phyloP scores from a whole-genome alignment of 345 rosid genomes.

The Salix suchowensis region DNA sequence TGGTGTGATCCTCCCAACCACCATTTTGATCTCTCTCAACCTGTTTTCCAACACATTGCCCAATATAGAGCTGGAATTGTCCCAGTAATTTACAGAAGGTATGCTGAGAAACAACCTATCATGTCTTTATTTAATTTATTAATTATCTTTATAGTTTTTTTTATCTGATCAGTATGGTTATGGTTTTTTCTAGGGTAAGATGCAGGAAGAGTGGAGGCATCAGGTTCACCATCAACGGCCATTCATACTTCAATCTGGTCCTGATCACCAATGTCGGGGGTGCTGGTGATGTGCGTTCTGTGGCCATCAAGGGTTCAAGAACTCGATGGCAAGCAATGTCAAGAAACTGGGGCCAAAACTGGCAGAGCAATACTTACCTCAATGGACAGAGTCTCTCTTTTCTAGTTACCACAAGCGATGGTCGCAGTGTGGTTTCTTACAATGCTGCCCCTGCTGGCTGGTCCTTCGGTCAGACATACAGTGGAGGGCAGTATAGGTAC shows the following conservation, averaged over 20 bases:
- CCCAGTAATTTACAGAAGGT: conserved; percentile 27
- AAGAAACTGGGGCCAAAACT: conserved; percentile 70
- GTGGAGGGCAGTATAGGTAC: conserved; percentile 16
- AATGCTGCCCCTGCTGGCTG: conserved; percentile 50
- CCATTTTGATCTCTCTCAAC: conserved; percentile 28
- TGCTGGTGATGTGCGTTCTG: conserved; percentile 54
- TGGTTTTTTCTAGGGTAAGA: conserved; percentile 8
- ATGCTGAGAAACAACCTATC: neutral
- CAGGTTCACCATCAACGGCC: conserved; percentile 53
- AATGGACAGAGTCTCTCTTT: conserved; percentile 54
- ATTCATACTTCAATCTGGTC: conserved; percentile 56
- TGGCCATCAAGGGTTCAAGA: conserved; percentile 55
- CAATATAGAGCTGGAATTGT: conserved; percentile 27
- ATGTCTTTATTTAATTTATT: neutral
- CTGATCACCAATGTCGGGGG: conserved; percentile 60
- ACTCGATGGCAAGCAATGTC: conserved; percentile 63
- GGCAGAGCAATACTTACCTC: conserved; percentile 57
- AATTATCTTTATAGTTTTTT: neutral
- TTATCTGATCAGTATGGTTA: neutral
- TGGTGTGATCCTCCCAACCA: conserved; percentile 30
- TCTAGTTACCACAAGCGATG: conserved; percentile 53
- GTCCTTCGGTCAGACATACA: conserved; percentile 58
- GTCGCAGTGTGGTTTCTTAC: conserved; percentile 35
- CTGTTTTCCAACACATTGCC: conserved; percentile 24
- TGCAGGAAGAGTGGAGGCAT: conserved; percentile 50